Evolutionary conservation across 495 filamentous ascomycete species (phyloP).

Genomic region (Trichocladium antarcticum): DNA sequence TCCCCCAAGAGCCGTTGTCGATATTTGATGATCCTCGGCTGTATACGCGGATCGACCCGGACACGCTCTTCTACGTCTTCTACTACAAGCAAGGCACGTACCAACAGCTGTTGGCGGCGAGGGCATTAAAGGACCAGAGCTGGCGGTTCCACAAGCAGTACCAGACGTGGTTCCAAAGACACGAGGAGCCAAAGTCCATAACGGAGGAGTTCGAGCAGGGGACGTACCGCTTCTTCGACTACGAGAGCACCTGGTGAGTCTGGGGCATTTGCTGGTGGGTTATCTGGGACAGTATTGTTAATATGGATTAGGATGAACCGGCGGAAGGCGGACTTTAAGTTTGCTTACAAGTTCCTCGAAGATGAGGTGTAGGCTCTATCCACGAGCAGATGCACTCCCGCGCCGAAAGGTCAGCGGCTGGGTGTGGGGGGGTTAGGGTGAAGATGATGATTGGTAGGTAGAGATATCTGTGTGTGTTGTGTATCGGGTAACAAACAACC

Average conservation of each 20-base stretch:
- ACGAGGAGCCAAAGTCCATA: constrained; percentile 96
- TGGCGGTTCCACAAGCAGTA: constrained; percentile 99
- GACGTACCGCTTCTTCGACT: constrained; percentile 98
- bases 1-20: constrained; percentile 79
- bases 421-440: not conserved
- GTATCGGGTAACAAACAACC: not conserved
- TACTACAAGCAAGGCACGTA: constrained; percentile 96
- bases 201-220: constrained; percentile 98
- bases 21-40: constrained; percentile 85
- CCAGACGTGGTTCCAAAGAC: constrained; percentile 97
- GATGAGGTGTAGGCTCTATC: constrained; percentile 8
- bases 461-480: not conserved
- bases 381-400: not conserved
- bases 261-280: not conserved
- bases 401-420: no score
- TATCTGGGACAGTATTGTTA: constrained; percentile 1
- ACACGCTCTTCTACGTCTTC: constrained; percentile 97
- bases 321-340: constrained; percentile 95
- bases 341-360: constrained; percentile 75
- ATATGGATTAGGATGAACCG: constrained; percentile 79
- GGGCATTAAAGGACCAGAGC: constrained; percentile 89
- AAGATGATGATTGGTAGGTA: not conserved
- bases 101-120: constrained; percentile 92
- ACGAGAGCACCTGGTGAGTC: constrained; percentile 95
- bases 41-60: constrained; percentile 81